Base-by-base conservation (phyloP, 2,329 filamentous ascomycete genomes). In the Xylaria arbuscula region DNA sequence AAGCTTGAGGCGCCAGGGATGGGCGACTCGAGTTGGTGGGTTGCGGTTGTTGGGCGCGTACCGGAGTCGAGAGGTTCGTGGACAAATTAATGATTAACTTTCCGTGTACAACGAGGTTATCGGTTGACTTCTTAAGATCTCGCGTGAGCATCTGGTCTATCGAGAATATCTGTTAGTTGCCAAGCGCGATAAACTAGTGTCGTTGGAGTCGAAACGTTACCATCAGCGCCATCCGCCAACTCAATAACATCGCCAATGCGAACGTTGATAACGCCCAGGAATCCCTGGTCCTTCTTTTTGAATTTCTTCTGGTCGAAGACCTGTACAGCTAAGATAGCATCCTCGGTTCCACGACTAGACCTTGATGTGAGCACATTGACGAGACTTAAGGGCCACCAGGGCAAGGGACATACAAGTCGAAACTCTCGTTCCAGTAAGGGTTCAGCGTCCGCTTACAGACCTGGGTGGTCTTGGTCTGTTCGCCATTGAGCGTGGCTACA, bases 291-390 rank as follows among this genome's bases (percentile, higher is more conserved):
- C 93, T 98, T 99, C 89, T 99, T 99, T 87, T 99, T 99, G 85
- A 99, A 99, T 84, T 99, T 99, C 86, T 98, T 98, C 83, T 99
- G 96, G 82, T 99, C 96, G 79, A 99, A 99, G 64, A 99, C 97
- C 80, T 99, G 96, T 55, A 99, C 94, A 8, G 96, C 96, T 56
- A 99, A 87, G 77, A 99, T 98, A 80, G 94, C 97, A 77, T 97
- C 95, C 80, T 99, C 96, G 70, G 91, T 96, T 69, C 93, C 95
- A 79, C 88, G 89, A 85, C 96, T 98, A 79, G 67, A 75, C 42
- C 24, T 61, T 55, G 50, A 67, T 65, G 62, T 74, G 72, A 72
- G 75, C 73, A 72, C 68, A 58, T 69, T 62, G 47, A 57, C 72
- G 70, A 74, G 28, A 70, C 72, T 47, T 24, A 34, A n/a, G 36